Conservation (phyloP, 208 protist genomes). For the Leishmania arabica region DNA sequence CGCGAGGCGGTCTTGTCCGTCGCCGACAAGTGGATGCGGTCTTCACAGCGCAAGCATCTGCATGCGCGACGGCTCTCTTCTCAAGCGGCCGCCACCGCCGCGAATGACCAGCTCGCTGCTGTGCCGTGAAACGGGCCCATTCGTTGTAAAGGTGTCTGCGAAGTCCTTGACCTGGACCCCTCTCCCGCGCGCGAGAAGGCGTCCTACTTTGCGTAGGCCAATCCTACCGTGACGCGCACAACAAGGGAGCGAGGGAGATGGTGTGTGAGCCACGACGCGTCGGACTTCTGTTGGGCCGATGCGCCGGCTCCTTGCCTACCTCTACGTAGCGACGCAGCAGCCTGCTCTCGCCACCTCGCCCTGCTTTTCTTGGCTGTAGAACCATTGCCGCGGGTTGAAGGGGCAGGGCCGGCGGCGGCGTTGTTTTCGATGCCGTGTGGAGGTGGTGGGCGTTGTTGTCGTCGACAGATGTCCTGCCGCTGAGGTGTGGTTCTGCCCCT, state of each 20-base stretch:
- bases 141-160: slow-evolving; percentile 58
- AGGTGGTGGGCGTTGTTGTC: not conserved
- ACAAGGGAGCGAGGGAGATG: not conserved
- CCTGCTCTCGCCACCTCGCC: not conserved
- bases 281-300: not conserved
- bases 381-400: not conserved
- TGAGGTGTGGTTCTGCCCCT: not conserved
- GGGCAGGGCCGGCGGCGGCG: not conserved
- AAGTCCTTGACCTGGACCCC: slow-evolving; percentile 52
- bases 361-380: not conserved
- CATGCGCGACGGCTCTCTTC: slow-evolving; percentile 2
- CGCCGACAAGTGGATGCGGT: slow-evolving; percentile 49
- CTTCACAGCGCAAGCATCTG: slow-evolving; percentile 22
- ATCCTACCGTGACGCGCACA: not conserved
- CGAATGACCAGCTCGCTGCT: slow-evolving; percentile 1
- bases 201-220: not conserved
- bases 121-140: slow-evolving; percentile 63
- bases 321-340: not conserved
- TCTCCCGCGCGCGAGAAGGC: slow-evolving; percentile 49
- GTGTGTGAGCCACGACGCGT: not conserved
- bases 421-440: not conserved
- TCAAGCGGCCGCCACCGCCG: not conserved
- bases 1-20: slow-evolving; percentile 73
- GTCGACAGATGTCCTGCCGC: not conserved
- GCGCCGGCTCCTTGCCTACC: not conserved